Evolutionary conservation across 768 basidiomycete species (phyloP), one percentile per base, ranked within the genome.

Genomic region (Mycena leptocephala): DNA sequence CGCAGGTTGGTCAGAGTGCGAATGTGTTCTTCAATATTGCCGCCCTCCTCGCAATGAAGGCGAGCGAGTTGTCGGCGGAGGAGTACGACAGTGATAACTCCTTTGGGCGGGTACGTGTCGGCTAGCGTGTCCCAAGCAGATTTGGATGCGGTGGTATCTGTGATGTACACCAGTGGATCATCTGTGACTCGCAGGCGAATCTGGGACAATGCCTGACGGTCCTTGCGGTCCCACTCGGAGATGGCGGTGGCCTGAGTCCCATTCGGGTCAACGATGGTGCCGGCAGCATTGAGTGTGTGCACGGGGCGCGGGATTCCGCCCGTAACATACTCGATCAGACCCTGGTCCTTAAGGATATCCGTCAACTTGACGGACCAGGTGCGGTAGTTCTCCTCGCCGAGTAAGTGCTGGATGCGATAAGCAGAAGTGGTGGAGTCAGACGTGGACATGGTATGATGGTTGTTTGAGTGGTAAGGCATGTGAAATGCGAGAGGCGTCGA

Each of bases 51-150:
- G 30, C 41, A 51, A 22, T 65, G 64, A 39, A 39, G 14, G n/a
- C n/a, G n/a, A n/a, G n/a, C n/a, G n/a, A n/a, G n/a, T n/a, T n/a
- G n/a, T n/a, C n/a, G n/a, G n/a, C n/a, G n/a, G n/a, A n/a, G n/a
- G n/a, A n/a, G n/a, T n/a, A n/a, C n/a, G n/a, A n/a, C n/a, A n/a
- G n/a, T n/a, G n/a, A n/a, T n/a, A n/a, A n/a, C n/a, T n/a, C n/a
- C n/a, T n/a, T n/a, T n/a, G n/a, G n/a, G n/a, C n/a, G n/a, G n/a
- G n/a, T 43, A 30, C 28, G 46, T 83, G 1, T 74, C 70, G 24
- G 66, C 64, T 32, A 88, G 78, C 20, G 78, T 74, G 16, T 76
- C 73, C 83, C 85, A 87, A 18, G 83, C 82, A 11, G 80, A 80
- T 3, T 72, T 51, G 11, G 66, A 68, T 4, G 66, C 26, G 3